Evolutionary conservation across 306 rosid species (phyloP), one percentile per base, ranked within the genome.

Genomic region (Castanospermum australe): DNA sequence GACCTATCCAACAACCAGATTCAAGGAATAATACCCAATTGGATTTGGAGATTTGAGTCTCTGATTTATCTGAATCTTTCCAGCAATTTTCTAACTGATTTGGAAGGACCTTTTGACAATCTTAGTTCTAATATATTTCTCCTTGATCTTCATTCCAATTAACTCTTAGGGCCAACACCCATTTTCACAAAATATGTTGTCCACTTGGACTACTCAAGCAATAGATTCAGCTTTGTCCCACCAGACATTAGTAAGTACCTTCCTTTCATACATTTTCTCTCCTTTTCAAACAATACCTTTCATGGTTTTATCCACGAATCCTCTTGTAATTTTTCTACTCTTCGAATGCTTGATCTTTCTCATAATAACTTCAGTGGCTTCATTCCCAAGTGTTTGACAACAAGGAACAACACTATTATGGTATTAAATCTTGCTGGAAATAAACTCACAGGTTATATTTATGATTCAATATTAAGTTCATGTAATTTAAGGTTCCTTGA

Each of bases 1-100:
- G 92, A 90, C 82, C 79, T 90, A 20, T 80, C 94, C 0, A 0
- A 3, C 11, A 92, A 92, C 50, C 75, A 84, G 1, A 86, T 92
- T 48, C 10, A 6, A 0, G 91, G 90, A 5, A 9, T 20, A 25
- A 33, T 88, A 45, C 94, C 97, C n/a, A 79, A 25, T 4, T 88
- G 92, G 97, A 79, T 92, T 5, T 90, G 92, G 95, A 62, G 8
- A 55, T 32, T 82, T 38, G 73, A 57, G 0, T 24, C 1, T 45
- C 32, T 87, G 39, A 0, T 0, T 4, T 12, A 33, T 8, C 39
- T 90, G 13, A 92, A 88, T 86, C 84, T 92, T 59, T 92, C 97
- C 18, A 28, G 14, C 52, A 92, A 90, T 54, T n/a, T 67, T 0
- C 41, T 92, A 5, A 67, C 12, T 2, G 30, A 45, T 47, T 25